Conservation (phyloP, 306 rosid genomes). For the Fagus crenata region DNA sequence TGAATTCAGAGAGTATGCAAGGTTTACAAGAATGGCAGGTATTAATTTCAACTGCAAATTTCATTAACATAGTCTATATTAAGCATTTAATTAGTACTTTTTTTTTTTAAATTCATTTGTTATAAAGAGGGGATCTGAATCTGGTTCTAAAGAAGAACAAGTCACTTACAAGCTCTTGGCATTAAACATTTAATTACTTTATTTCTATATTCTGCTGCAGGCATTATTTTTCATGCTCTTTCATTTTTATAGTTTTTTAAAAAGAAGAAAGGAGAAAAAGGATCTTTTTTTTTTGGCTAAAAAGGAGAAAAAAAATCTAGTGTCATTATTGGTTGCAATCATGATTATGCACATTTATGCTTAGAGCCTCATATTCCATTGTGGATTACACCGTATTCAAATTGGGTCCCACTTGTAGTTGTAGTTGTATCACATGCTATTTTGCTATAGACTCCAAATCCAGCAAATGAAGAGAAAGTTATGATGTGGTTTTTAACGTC, state of each 20-base stretch:
- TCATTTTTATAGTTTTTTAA: too few relatives aligned
- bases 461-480: slow-evolving; percentile 6
- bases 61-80: neutral
- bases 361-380: neutral
- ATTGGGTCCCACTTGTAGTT: slow-evolving; percentile 25
- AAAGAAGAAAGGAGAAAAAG: neutral
- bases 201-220: neutral
- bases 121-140: too few relatives aligned
- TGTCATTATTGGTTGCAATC: neutral
- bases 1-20: slow-evolving; percentile 69
- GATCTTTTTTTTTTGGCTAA: neutral
- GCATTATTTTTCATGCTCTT: neutral
- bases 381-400: slow-evolving; percentile 3
- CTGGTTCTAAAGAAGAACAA: too few relatives aligned
- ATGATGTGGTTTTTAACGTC: neutral
- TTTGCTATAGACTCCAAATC: slow-evolving; percentile 20
- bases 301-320: neutral
- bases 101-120: too few relatives aligned
- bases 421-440: slow-evolving; percentile 4
- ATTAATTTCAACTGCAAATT: neutral
- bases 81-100: neutral
- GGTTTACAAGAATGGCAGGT: slow-evolving; percentile 94
- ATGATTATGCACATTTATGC: neutral
- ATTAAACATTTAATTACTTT: too few relatives aligned
- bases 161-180: too few relatives aligned